phyloP scores from a whole-genome alignment of 2,329 filamentous ascomycete genomes.

The Apiospora saccharicola region DNA sequence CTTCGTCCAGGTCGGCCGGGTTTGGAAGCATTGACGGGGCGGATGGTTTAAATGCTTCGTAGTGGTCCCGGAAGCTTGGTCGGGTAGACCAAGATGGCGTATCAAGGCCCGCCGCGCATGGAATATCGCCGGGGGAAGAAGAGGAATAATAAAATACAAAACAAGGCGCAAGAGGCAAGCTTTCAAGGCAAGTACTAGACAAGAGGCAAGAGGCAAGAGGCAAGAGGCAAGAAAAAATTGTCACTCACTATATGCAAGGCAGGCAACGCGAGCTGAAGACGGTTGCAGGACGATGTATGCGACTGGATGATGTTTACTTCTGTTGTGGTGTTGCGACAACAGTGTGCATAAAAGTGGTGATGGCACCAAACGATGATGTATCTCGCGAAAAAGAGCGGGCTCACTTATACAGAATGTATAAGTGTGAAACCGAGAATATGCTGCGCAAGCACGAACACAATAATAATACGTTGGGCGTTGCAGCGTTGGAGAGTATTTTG shows the following conservation, averaged over 20 bases:
- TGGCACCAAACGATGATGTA: background rate
- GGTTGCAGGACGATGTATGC: slow-evolving; percentile 17
- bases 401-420: slow-evolving; percentile 5
- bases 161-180: background rate
- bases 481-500: background rate
- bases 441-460: background rate
- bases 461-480: background rate
- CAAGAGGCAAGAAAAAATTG: background rate
- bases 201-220: background rate
- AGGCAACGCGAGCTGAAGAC: slow-evolving; percentile 1
- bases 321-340: slow-evolving; percentile 11
- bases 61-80: background rate
- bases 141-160: background rate
- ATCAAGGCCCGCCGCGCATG: background rate
- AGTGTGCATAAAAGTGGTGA: background rate
- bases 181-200: background rate
- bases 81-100: background rate
- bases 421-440: background rate
- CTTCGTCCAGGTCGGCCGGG: background rate
- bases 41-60: background rate
- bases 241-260: slow-evolving; percentile 15
- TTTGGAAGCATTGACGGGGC: slow-evolving; percentile 9
- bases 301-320: slow-evolving; percentile 21
- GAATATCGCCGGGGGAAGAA: background rate
- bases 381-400: background rate